Base-by-base conservation (phyloP, 306 rosid genomes). In the Arachis stenosperma region DNA sequence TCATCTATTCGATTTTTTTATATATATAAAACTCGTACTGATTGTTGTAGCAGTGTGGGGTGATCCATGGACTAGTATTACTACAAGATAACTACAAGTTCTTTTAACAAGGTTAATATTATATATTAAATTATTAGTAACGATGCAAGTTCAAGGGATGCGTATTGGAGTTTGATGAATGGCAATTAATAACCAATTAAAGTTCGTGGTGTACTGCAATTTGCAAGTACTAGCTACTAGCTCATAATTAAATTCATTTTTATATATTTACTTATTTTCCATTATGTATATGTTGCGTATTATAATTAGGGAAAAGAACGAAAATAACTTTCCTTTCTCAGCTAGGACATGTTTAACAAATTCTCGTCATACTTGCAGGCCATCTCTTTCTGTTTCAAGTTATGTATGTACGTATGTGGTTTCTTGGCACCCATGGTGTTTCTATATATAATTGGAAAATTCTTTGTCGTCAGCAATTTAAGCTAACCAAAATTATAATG, bases 271-370 rank as follows among this genome's bases (percentile, higher is more conserved):
- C 4, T 33, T 33, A 33, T 33, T 33, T 33, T 33, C 37, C 48
- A 43, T 43, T 43, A 43, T 47, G 8, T 47, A 22, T 61, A 41
- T 54, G 71, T 51, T 68, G 63, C 52, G 33, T 1, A 64, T 75
- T 40, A 57, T 62, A 33, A 70, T 83, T 68, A 56, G 37, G 68
- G 62, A 37, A 73, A 61, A 39, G 37, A 56, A 68, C 64, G 62
- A 37, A 73, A 61, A 39, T 44, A 56, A 68, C 68, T 77, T 84
- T 80, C 87, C 76, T 71, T 76, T 80, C 80, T 77, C 65, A 73
- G 80, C 65, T 76, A 75, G 79, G 84, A 77, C 87, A 76, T 57
- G 80, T 76, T 73, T 80, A 76, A 84, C 87, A 80, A 76, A 80
- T 80, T 80, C 72, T 73, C 80, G 80, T 80, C 87, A 80, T 71